Evolutionary conservation across 2,329 filamentous ascomycete species (phyloP).

Genomic region (Beauveria sp.): DNA sequence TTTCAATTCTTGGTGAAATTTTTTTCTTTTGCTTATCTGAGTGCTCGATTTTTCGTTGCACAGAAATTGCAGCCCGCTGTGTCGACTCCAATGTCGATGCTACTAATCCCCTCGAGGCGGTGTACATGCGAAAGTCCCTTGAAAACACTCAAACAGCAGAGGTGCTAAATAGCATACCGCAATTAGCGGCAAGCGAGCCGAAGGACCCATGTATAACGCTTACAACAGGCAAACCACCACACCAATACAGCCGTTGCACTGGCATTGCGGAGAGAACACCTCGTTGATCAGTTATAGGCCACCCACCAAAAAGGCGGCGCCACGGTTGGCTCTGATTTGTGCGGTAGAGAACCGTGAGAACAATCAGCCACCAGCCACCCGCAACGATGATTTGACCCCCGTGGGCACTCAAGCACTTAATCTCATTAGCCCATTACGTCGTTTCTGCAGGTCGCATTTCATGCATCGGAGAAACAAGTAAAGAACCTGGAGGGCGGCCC

Average conservation of each 20-base stretch:
- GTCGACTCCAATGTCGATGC: background rate
- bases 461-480: background rate
- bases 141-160: background rate
- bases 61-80: too few species aligned
- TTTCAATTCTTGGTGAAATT: too few species aligned
- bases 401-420: background rate
- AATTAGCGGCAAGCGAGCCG: too few species aligned
- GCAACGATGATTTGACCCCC: background rate
- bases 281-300: too few species aligned
- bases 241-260: too few species aligned
- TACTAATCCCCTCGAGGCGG: background rate
- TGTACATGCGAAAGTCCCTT: background rate
- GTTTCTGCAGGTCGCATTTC: background rate
- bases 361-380: background rate
- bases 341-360: background rate
- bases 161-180: background rate
- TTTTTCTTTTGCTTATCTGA: too few species aligned
- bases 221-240: too few species aligned
- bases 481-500: background rate
- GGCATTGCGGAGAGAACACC: too few species aligned
- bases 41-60: too few species aligned
- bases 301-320: too few species aligned
- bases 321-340: background rate
- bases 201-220: too few species aligned
- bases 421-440: background rate